Evolutionary conservation across 495 filamentous ascomycete genomes (phyloP).

Genomic region (Immersiella caudata): DNA sequence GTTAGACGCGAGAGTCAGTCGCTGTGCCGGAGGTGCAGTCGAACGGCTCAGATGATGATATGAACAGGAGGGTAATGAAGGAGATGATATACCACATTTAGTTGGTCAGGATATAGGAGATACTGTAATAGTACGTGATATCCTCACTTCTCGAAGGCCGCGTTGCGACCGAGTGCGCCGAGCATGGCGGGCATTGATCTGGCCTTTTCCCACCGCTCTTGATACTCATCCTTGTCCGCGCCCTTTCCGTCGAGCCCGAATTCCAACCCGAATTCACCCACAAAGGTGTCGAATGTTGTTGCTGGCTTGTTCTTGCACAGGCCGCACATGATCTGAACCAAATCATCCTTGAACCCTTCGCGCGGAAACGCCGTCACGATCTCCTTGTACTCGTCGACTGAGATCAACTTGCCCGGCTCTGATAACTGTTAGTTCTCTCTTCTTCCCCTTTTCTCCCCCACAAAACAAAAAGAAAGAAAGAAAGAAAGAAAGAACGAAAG

Average conservation of each 20-base stretch:
- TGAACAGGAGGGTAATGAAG: too few relatives aligned
- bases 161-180: not conserved
- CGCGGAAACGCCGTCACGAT: slow-evolving; percentile 4
- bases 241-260: slow-evolving; percentile 10
- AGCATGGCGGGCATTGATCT: not conserved
- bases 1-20: too few relatives aligned
- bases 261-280: slow-evolving; percentile 5
- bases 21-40: too few relatives aligned
- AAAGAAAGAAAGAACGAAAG: too few relatives aligned
- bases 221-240: not conserved
- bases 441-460: too few relatives aligned
- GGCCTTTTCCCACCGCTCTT: not conserved
- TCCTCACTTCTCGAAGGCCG: slow-evolving; percentile 1
- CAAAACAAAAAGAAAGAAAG: too few relatives aligned
- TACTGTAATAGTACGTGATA: too few relatives aligned
- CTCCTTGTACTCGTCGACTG: slow-evolving; percentile 6
- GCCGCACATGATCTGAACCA: slow-evolving; percentile 5
- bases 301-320: not conserved
- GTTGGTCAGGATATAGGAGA: too few relatives aligned
- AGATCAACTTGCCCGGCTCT: not conserved
- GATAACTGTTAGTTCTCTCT: too few relatives aligned
- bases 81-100: too few relatives aligned
- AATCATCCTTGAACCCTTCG: slow-evolving; percentile 3
- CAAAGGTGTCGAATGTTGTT: slow-evolving; percentile 11
- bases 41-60: too few relatives aligned